Percentiles rank a stretch among this genome's conserved stretches.
Conservation (phyloP, 1,284 basidiomycete genomes). For the Ceratobasidium sp. region DNA sequence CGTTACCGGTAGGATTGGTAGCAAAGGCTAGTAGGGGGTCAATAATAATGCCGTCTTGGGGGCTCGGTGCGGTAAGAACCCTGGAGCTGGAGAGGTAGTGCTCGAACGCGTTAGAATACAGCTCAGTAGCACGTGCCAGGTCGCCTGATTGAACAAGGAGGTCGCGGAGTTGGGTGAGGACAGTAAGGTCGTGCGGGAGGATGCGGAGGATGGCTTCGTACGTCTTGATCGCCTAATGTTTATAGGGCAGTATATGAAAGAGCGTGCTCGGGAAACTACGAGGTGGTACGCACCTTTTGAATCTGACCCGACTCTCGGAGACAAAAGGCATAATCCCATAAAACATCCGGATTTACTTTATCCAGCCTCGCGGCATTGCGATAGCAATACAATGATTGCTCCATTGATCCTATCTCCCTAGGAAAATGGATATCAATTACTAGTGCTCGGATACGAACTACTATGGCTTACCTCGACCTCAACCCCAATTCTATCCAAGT, state of each 20-base stretch:
- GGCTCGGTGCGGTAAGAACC: not conserved
- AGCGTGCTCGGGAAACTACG: not conserved
- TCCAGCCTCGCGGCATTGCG: conserved; percentile 84
- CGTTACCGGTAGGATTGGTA: conserved; percentile 24
- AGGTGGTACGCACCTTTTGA: conserved; percentile 62
- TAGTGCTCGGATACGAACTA: not conserved
- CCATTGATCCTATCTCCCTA: conserved; percentile 75
- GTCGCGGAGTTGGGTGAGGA: conserved; percentile 82
- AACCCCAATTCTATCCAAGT: conserved; percentile 86
- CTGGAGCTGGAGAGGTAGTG: conserved; percentile 55
- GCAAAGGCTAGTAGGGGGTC: conserved; percentile 20
- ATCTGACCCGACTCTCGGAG: conserved; percentile 80
- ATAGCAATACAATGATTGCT: conserved; percentile 93
- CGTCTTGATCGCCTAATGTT: conserved; percentile 74
- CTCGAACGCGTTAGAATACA: conserved; percentile 69
- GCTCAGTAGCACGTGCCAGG: conserved; percentile 67
- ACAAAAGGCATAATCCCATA: conserved; percentile 90
- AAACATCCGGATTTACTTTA: conserved; percentile 81
- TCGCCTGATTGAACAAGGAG: conserved; percentile 80
- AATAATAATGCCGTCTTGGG: conserved; percentile 1
- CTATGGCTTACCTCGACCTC: conserved; percentile 69
- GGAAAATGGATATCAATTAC: conserved; percentile 13
- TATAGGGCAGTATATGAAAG: not conserved
- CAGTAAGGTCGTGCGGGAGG: conserved; percentile 81
- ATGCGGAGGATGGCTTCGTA: conserved; percentile 80